A percentile compares a stretch with the other conserved stretches of the same genome.
phyloP scores from a whole-genome alignment of 306 rosid genomes.

The Sindora glabra region DNA sequence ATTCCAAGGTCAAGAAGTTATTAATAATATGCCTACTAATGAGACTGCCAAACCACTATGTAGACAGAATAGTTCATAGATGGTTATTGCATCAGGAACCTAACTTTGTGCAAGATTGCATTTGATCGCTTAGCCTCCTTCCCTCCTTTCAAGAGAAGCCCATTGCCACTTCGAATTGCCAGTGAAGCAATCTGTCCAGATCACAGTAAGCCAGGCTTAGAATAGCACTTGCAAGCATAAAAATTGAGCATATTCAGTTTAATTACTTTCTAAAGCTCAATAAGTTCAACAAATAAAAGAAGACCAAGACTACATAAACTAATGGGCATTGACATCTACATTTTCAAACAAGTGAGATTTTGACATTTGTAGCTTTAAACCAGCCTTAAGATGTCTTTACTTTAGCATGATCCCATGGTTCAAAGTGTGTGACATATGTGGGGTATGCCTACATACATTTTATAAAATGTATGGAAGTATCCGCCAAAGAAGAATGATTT shows the following conservation, averaged over 20 bases:
- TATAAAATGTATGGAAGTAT: too few relatives aligned
- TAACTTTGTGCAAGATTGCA: conserved; percentile 81
- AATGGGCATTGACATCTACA: too few relatives aligned
- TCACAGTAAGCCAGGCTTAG: conserved; percentile 16
- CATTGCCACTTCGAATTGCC: conserved; percentile 95
- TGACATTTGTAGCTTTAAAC: too few relatives aligned
- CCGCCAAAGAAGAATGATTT: too few relatives aligned
- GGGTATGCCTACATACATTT: too few relatives aligned
- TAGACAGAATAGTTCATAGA: background rate
- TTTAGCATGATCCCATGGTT: too few relatives aligned
- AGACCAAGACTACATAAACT: too few relatives aligned
- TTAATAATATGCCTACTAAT: background rate
- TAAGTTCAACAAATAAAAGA: too few relatives aligned
- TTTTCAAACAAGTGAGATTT: too few relatives aligned
- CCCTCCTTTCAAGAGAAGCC: conserved; percentile 97
- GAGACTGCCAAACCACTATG: background rate
- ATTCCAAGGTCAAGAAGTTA: conserved; percentile 4
- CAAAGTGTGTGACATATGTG: too few relatives aligned
- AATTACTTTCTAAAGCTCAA: background rate
- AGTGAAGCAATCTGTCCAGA: conserved; percentile 83
- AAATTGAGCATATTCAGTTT: background rate
- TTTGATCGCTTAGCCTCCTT: conserved; percentile 97
- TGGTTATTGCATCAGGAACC: conserved; percentile 16
- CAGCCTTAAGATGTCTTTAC: too few relatives aligned
- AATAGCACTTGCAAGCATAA: conserved; percentile 6